Evolutionary conservation across 139 green algal species (phyloP), one percentile per base, ranked within the genome.

Genomic region (Micractinium conductrix): DNA sequence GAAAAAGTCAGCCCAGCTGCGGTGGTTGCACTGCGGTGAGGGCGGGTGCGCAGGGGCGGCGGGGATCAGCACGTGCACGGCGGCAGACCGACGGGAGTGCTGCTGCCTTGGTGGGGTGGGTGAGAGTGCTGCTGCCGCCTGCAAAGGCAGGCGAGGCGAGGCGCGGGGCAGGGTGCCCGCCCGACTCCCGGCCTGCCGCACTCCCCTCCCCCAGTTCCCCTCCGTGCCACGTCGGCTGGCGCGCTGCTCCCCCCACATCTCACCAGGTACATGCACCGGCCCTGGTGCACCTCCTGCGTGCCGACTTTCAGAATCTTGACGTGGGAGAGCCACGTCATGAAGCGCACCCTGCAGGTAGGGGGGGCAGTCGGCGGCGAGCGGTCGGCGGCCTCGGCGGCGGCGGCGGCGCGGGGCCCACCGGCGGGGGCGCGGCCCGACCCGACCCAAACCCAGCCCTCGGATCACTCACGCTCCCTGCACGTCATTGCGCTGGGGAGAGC

Each of bases 1-100:
- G 78, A 97, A 97, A 70, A 98, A 98, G 81, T 98, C 95, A 0
- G 90, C 91, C 95, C 95, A 98, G 63, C 89, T 95, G 37, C 95
- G 91, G 84, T 98, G 95, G 81, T 98, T 98, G 89, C 86, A 88
- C 92, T 97, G 93, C 87, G 83, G 76, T 6, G 16, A 50, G 17
- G 44, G 2, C 16, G 43, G 10, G 10, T 62, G 16, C 48, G 16
- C 16, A 62, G 53, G 10, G 53, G 19, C 24, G 53, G 10, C 10
- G 53, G 26, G 53, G 24, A 62, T 19, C 19, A 16, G 53, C 53
- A 62, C 19, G 48, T 58, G 48, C 12, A 14, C 48, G 74, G 74
- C 40, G 7, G 26, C 40, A 10, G 8, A 17, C 24, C 62, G 1
- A 0, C 33, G 71, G n/a, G 37, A 24, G 12, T 22, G 22, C 40